phyloP scores from a whole-genome alignment of 441 rosid genomes.

The Aleurites moluccanus region DNA sequence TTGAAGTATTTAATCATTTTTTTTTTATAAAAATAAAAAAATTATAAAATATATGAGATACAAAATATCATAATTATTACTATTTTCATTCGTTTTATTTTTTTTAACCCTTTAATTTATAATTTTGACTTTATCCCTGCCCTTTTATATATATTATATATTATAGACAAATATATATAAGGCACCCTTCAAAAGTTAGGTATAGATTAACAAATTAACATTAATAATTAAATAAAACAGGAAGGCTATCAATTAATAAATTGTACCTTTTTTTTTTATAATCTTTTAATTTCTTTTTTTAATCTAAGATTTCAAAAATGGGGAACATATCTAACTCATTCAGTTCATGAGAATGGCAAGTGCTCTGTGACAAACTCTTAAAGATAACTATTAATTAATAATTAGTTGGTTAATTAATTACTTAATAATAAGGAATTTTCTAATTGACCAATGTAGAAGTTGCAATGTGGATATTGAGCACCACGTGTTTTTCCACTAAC shows the following conservation, averaged over 20 bases:
- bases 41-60: too few relatives aligned
- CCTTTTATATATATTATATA: too few relatives aligned
- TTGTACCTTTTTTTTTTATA: too few relatives aligned
- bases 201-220: background rate
- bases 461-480: conserved; percentile 9
- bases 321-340: conserved; percentile 12
- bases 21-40: too few relatives aligned
- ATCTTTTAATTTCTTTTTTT: background rate
- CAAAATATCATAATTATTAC: too few relatives aligned
- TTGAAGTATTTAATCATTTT: too few relatives aligned
- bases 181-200: background rate
- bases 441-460: conserved; percentile 1
- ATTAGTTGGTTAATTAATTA: too few relatives aligned
- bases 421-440: too few relatives aligned
- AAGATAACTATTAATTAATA: background rate
- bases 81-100: too few relatives aligned
- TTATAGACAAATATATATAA: too few relatives aligned
- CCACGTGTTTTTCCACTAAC: conserved; percentile 33
- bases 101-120: too few relatives aligned
- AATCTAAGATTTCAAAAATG: conserved; percentile 5
- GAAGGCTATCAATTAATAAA: background rate
- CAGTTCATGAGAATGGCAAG: background rate
- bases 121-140: too few relatives aligned
- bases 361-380: conserved; percentile 6
- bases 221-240: background rate